Conservation (phyloP, 2,329 filamentous ascomycete genomes). For the Colletotrichum sp. region DNA sequence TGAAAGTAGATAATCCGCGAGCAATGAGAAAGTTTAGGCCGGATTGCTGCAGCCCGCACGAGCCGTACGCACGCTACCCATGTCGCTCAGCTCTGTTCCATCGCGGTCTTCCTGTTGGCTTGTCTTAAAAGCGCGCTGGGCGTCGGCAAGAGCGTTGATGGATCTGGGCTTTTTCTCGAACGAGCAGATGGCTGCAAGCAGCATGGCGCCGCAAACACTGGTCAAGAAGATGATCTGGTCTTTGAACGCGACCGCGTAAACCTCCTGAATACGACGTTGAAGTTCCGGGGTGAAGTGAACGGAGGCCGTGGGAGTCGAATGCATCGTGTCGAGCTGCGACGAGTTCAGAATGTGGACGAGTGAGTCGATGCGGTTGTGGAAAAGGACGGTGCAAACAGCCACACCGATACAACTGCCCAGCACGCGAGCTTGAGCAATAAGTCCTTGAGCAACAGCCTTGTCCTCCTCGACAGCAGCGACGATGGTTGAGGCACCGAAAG, state of each 20-base stretch:
- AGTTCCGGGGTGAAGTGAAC: slow-evolving; percentile 36
- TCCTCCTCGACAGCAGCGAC: slow-evolving; percentile 61
- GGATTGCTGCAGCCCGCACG: not conserved
- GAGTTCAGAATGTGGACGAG: slow-evolving; percentile 40
- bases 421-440: slow-evolving; percentile 64
- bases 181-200: slow-evolving; percentile 48
- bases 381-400: slow-evolving; percentile 62
- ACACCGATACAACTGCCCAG: slow-evolving; percentile 66
- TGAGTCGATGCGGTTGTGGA: slow-evolving; percentile 51
- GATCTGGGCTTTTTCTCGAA: slow-evolving; percentile 46
- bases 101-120: not conserved
- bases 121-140: slow-evolving; percentile 11
- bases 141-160: slow-evolving; percentile 24
- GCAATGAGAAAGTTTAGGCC: not conserved
- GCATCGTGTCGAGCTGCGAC: slow-evolving; percentile 45
- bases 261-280: slow-evolving; percentile 39
- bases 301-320: slow-evolving; percentile 47
- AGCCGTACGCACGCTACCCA: slow-evolving; percentile 6
- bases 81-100: slow-evolving; percentile 13
- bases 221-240: slow-evolving; percentile 53
- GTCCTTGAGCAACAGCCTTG: slow-evolving; percentile 63
- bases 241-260: slow-evolving; percentile 52
- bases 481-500: slow-evolving; percentile 62
- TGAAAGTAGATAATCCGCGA: not conserved
- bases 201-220: slow-evolving; percentile 45